Conservation (phyloP, 2,329 filamentous ascomycete species). For the Ophiocordyceps sinensis region DNA sequence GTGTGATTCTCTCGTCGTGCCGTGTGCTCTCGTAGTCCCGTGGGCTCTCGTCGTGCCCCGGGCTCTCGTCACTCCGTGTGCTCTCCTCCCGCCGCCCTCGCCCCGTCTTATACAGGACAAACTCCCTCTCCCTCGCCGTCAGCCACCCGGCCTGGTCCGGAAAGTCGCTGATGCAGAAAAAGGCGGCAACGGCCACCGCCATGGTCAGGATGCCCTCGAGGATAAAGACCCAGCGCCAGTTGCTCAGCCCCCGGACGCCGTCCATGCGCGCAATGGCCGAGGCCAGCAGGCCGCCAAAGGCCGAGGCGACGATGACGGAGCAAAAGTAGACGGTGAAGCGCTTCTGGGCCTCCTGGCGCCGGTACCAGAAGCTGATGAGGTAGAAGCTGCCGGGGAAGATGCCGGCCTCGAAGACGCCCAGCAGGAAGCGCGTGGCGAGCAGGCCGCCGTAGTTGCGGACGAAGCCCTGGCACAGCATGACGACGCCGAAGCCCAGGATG, state of each 20-base stretch:
- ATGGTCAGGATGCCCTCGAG: background rate
- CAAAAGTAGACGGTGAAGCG: background rate
- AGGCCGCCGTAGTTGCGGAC: background rate
- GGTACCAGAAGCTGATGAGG: background rate
- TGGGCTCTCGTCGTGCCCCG: too few species aligned
- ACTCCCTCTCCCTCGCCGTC: background rate
- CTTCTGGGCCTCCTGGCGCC: background rate
- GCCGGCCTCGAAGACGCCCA: background rate
- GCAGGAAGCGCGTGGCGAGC: background rate
- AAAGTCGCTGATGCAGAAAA: background rate
- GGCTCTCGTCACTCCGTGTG: too few species aligned
- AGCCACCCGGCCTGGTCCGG: background rate
- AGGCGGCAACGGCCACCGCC: background rate
- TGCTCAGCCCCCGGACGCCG: background rate
- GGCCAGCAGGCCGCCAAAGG: background rate
- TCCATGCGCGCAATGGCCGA: background rate
- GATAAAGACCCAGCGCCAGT: background rate
- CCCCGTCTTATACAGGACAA: background rate
- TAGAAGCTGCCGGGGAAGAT: background rate
- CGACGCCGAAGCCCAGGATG: background rate
- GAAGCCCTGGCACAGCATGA: background rate
- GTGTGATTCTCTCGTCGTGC: too few species aligned
- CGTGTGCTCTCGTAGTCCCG: too few species aligned
- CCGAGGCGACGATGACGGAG: background rate
- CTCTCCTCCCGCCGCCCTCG: too few species aligned